Base-by-base conservation (phyloP, 2,329 filamentous ascomycete genomes). In the Paecilomyces formosus region DNA sequence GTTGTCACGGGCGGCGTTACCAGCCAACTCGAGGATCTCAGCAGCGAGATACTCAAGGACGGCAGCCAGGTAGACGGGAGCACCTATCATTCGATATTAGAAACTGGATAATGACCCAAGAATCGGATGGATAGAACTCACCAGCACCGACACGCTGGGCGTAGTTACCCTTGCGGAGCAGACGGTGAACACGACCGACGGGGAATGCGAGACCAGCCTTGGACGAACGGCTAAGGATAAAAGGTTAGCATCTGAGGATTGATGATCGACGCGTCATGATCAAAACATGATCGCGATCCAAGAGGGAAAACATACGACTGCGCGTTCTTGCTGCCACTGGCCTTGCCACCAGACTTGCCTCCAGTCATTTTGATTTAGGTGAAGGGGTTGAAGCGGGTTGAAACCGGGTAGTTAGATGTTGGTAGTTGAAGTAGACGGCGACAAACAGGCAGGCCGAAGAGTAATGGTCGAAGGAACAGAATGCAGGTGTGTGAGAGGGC, bases 341-440 rank as follows among this genome's bases (percentile, higher is more conserved):
- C 92, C 89, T 97, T 97, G 88, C 94, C 94, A 81, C 94, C 94
- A 83, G 93, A 97, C 84, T 99, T 99, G 81, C 94, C 93, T 86
- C 93, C 93, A 91, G 94, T 96, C 94, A 99, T 99, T 89, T 90
- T 97, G 88, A 85, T 76, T 66, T 77, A 73, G 68, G 64, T 72
- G 70, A 72, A 70, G 66, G 24, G 68, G 69, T 69, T 64, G 64
- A 31, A 31, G 11, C 11, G 72, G 69, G 70, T 68, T 65, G 63
- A 22, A 33, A 21, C 22, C 5, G 51, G 15, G 30, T 57, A 60
- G 62, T 63, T 55, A 56, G 59, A 62, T 60, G 60, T 31, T 31
- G 30, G 4, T 8, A 64, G 62, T n/a, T n/a, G n/a, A n/a, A 26
- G 24, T 26, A 58, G 53, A 64, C 58, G 51, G 62, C 57, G 62